Percentiles rank a stretch among this genome's conserved stretches.
These are phyloP conservation scores for Zygoascus sp. DNA, from an alignment of 1,139 yeast genomes.

Conservation along the genomic window DNA sequence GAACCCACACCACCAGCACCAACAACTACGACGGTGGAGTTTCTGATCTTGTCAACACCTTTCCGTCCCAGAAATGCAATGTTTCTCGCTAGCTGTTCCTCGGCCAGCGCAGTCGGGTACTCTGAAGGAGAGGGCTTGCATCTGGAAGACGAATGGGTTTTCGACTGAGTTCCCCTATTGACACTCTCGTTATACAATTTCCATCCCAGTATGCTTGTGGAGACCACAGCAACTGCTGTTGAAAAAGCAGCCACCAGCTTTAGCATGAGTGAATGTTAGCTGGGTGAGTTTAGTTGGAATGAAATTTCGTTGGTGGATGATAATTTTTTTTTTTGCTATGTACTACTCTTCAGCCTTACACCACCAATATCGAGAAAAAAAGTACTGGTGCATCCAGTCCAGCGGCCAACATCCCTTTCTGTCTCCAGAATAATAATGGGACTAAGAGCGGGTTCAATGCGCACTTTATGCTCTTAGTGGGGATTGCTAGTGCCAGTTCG, in stretches of 20 bases:
- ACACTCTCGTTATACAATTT: neutral
- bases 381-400: too few relatives aligned
- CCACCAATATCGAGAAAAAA: too few relatives aligned
- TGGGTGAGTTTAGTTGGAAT: neutral
- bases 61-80: conserved; percentile 84
- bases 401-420: too few relatives aligned
- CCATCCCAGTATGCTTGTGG: conserved; percentile 8
- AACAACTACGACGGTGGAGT: conserved; percentile 78
- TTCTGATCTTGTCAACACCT: conserved; percentile 72
- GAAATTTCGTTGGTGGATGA: neutral
- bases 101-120: conserved; percentile 57
- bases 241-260: conserved; percentile 4
- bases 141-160: neutral
- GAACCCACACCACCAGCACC: conserved; percentile 99
- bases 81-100: conserved; percentile 90
- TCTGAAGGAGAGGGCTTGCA: conserved; percentile 39
- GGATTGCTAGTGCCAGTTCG: too few relatives aligned
- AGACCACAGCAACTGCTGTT: conserved; percentile 6
- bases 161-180: neutral
- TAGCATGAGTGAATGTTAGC: neutral
- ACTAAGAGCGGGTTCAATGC: too few relatives aligned
- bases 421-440: too few relatives aligned
- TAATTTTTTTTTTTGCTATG: neutral
- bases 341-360: too few relatives aligned
- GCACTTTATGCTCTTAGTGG: too few relatives aligned